Evolutionary conservation across 257 asterid species (phyloP).

Genomic region (Fraxinus quadrangulata): DNA sequence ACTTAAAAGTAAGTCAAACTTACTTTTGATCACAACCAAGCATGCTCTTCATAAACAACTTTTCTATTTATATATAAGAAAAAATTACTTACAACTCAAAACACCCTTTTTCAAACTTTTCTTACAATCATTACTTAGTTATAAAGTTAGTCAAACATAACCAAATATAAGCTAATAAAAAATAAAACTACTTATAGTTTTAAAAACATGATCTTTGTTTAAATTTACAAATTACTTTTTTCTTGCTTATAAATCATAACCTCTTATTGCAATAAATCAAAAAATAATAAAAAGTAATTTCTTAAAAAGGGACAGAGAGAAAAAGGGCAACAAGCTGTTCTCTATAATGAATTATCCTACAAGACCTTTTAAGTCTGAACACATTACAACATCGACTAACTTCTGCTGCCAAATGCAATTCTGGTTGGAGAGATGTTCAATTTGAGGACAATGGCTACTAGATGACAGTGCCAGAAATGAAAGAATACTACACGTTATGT

Average conservation of each 20-base stretch:
- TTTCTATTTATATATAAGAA: not conserved
- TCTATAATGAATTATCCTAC: not conserved
- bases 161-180: not conserved
- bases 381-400: not conserved
- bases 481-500: not conserved
- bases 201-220: not conserved
- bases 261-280: not conserved
- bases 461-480: not conserved
- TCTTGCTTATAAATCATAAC: not conserved
- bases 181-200: not conserved
- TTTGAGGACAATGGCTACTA: not conserved
- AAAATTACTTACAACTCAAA: not conserved
- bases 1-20: not conserved
- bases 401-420: not conserved
- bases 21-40: not conserved
- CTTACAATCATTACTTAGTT: not conserved
- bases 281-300: not conserved
- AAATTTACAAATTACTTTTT: not conserved
- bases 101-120: not conserved
- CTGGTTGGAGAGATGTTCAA: not conserved
- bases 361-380: not conserved
- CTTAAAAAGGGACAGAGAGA: not conserved
- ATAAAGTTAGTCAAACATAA: not conserved
- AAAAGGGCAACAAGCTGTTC: not conserved
- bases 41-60: not conserved